Base-by-base conservation (phyloP, 129 eudicot species). In the Centaurea solstitialis region DNA sequence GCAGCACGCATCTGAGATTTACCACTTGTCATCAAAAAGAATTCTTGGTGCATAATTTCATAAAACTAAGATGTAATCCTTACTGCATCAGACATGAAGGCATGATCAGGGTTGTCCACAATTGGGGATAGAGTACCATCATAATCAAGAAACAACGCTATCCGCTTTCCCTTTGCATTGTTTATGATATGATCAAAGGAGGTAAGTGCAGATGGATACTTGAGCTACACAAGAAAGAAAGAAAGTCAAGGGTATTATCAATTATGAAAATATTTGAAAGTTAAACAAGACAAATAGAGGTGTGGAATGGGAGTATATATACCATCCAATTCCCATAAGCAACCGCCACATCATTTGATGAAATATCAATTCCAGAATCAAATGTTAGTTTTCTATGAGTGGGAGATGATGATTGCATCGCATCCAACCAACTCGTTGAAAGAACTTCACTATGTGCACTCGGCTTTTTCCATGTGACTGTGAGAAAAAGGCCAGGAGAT, bases 41-140 rank as follows among this genome's bases (percentile, higher is more conserved):
- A 61, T 37, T 17, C 61, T 40, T 40, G 23, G 4, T 26, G 17
- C 8, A 4, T n/a, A 35, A 17, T 57, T 66, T 67, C 13, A 38
- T 33, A 3, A 43, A 65, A 18, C 23, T 23, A 40, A 39, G 57
- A 26, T 67, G 13, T 40, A 81, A 85, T 72, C 50, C 91, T 87
- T 76, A 95, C 99, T 70, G 92, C 89, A 23, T 77, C 86, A 76
- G 99, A 87, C 97, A 95, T 95, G 85, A 86, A 91, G 45, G 99
- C 99, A 64, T 47, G 87, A 81, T 95, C 99, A 62, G 99, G 99
- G 83, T 95, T 89, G 80, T 93, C 98, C 23, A 95, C 99, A 67
- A 95, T 95, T 1, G 99, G 92, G 1, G 99, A 93, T 50, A 95
- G 87, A 21, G 99, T 95, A 59, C 99, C 99, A 72, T 95, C 99